Base-by-base conservation (phyloP, 106 monocot species). In the Cymbidium sinense region DNA sequence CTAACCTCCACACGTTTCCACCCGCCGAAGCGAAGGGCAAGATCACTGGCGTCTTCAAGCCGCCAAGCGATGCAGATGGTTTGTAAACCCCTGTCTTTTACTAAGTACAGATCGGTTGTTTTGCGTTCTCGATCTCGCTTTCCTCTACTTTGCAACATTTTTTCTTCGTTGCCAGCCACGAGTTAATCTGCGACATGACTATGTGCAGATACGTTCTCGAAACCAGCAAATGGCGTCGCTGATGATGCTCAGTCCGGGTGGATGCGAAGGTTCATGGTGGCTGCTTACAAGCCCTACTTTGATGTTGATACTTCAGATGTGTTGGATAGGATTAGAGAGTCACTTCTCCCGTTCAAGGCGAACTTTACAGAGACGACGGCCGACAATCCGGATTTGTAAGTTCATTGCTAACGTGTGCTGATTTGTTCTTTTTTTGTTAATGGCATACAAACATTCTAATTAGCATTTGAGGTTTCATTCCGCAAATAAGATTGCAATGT, bases 61-160 rank as follows among this genome's bases (percentile, higher is more conserved):
- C 93, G 27, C 93, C 93, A 12, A 78, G 86, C 41, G 93, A 94
- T 82, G 93, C 93, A 29, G 93, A 94, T 67, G 91, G 93, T 94
- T 80, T 44, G 74, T 74, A 74, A 74, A 71, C n/a, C 29, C 29
- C 1, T 74, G 10, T 44, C 12, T 9, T 35, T 70, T 25, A 37
- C 17, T 17, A n/a, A 73, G 43, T 28, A 13, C 74, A 47, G 44
- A 74, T 74, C 27, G 15, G 20, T 12, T 7, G 18, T 2, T 37
- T 21, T 7, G 35, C 19, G 43, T 74, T 74, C 27, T 74, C 28
- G 44, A 74, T 74, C 15, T 30, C 23, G 5, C 34, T 37, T 47
- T 78, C 20, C n/a, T 34, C 54, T 39, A 51, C 20, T 77, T n/a
- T 30, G 58, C 62, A 75, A 20, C 5, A 41, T 67, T 36, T 36